Evolutionary conservation across 345 rosid genomes (phyloP), one percentile per base, ranked within the genome.

Genomic region (Trapa incisa): DNA sequence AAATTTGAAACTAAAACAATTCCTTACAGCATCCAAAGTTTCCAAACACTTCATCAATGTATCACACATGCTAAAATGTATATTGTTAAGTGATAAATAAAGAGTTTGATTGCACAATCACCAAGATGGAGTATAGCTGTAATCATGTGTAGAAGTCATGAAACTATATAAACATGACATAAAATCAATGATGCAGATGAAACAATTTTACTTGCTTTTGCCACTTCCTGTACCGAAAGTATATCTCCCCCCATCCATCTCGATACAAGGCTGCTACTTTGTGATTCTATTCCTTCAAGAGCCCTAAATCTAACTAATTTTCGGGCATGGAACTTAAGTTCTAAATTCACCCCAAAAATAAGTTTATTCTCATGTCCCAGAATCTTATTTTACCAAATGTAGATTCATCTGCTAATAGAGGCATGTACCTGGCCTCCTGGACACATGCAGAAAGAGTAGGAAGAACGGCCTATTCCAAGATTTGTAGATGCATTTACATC

Each of bases 361-460:
- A 22, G 22, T 54, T 22, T 54, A 1, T 5, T 54, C 22, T 0
- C 60, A 54, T 3, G 8, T 54, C 33, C 60, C 9, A 7, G 2
- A 54, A 22, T 54, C 60, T 54, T 54, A 54, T 54, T 54, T 1
- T 54, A 54, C 17, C 60, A 22, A 54, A 54, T 54, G 60, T 52
- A 17, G 22, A 22, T 54, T 22, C 33, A 22, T 54, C 60, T 54
- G n/a, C 60, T n/a, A 54, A 41, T 6, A 22, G 33, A 54, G 17
- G 10, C 38, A 67, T 78, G 32, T n/a, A 89, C 98, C 97, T 93
- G 97, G 61, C 98, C 98, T 73, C 97, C 98, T 69, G 98, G 98
- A 74, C 98, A 93, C 98, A 93, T 90, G 86, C 98, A 93, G 76
- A 93, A 93, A 75, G 98, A 93, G 83, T 93, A 93, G 78, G 96